Evolutionary conservation across 179 eudicot genomes (phyloP).

Genomic region (Silene coronaria): DNA sequence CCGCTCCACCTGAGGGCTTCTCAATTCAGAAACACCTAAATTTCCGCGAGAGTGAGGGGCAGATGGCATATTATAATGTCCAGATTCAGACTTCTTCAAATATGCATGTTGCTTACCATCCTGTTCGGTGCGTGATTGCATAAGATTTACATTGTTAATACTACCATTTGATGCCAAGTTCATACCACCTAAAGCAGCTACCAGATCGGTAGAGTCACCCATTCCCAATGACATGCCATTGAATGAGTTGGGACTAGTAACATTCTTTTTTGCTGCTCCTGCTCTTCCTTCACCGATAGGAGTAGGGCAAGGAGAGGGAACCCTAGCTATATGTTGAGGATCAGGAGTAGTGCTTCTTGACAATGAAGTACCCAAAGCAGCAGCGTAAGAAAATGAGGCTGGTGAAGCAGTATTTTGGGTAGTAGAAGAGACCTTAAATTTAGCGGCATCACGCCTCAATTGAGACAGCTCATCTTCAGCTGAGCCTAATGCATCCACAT

Average conservation of each 20-base stretch:
- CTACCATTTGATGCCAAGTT: conserved; percentile 59
- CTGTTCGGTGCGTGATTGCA: conserved; percentile 44
- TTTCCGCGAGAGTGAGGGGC: conserved; percentile 36
- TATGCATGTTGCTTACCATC: conserved; percentile 43
- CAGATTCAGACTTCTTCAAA: conserved; percentile 45
- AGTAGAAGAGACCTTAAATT: conserved; percentile 36
- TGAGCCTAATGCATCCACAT: conserved; percentile 38
- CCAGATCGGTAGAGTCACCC: conserved; percentile 54
- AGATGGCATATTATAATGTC: conserved; percentile 39
- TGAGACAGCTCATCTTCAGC: conserved; percentile 75
- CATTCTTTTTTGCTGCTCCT: conserved; percentile 50
- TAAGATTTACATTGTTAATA: conserved; percentile 38
- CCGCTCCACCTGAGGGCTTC: conserved; percentile 45
- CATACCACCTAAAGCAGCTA: conserved; percentile 71
- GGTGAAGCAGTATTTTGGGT: conserved; percentile 21
- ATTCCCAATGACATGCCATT: conserved; percentile 47
- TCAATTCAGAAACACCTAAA: conserved; percentile 36
- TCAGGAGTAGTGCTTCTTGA: conserved; percentile 98
- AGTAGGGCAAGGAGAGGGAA: conserved; percentile 88
- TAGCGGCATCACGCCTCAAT: conserved; percentile 41
- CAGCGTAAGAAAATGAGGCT: conserved; percentile 74
- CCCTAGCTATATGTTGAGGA: conserved; percentile 74
- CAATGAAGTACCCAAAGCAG: conserved; percentile 76
- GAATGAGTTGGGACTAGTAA: conserved; percentile 49
- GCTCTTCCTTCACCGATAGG: conserved; percentile 84